Evolutionary conservation across 2,329 filamentous ascomycete species (phyloP), one percentile per base, ranked within the genome.

Genomic region (Penicillium sclerotiorum): DNA sequence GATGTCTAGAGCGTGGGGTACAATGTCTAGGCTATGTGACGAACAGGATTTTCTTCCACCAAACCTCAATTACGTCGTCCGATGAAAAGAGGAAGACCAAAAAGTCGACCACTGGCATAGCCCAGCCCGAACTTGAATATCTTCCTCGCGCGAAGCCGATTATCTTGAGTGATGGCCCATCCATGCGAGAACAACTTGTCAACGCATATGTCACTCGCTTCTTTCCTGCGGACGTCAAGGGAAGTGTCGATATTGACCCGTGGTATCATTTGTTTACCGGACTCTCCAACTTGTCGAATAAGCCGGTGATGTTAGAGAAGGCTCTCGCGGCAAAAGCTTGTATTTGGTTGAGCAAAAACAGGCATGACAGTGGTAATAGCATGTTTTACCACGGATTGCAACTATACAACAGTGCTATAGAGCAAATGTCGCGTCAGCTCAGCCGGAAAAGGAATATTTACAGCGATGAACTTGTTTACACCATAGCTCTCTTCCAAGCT

Each of bases 321-420:
- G 42, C 47, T 8, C 9, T 50, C 22, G 35, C 47, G 12, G 47
- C 47, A 12, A 45, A 28, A 8, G 37, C 25, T 20, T 50, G 47
- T 23, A 50, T 50, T 13, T 50, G 22, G 25, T 9, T 45, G 12
- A 40, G 47, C 25, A 50, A 21, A 28, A 12, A 4, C 11, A 50
- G 22, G 5, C 4, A 41, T 8, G 41, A 45, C 12, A n/a, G 15
- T 6, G 15, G 11, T 30, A 30, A 45, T 13, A 18, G 15, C 30
- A 28, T 39, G 27, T 44, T 45, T 13, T 22, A 40, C n/a, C 27
- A 52, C 32, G 49, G 49, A 12, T 45, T 52, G 25, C 49, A 45
- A 25, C 49, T 52, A 37, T 52, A 52, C 36, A 52, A 52, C 28
- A 33, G 40, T 41, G 49, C 49, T 2, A 52, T 52, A 40, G 33